Evolutionary conservation across 257 asterid genomes (phyloP).

Genomic region (Paulownia fortunei): DNA sequence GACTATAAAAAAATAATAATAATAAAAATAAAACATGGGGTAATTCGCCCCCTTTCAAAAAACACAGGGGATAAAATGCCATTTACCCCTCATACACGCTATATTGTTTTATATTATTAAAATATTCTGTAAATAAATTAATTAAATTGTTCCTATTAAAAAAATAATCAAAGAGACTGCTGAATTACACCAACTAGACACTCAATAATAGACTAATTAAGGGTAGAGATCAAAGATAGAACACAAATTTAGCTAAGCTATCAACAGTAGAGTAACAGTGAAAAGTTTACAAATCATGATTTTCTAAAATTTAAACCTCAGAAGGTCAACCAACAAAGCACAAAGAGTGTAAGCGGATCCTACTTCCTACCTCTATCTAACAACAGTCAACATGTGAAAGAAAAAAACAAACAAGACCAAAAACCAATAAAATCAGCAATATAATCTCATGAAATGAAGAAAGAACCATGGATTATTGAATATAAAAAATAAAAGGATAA

Average conservation of each 20-base stretch:
- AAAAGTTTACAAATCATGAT: background rate
- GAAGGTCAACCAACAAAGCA: background rate
- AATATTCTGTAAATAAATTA: too few relatives aligned
- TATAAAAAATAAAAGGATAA: background rate
- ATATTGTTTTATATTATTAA: background rate
- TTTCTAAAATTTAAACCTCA: background rate
- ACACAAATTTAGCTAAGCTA: background rate
- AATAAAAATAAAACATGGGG: too few relatives aligned
- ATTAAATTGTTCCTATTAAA: too few relatives aligned
- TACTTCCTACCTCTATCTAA: background rate
- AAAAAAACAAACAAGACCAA: background rate
- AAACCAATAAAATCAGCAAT: background rate
- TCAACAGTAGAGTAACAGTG: background rate
- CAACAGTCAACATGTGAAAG: background rate
- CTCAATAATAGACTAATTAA: background rate
- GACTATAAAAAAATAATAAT: too few relatives aligned
- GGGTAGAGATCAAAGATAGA: background rate
- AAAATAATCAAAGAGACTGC: background rate
- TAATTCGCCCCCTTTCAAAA: too few relatives aligned
- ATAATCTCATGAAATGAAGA: background rate
- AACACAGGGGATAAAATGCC: too few relatives aligned
- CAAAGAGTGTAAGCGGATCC: background rate
- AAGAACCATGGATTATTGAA: background rate
- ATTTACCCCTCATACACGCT: too few relatives aligned
- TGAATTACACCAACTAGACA: background rate